Evolutionary conservation across 2,329 filamentous ascomycete species (phyloP), one percentile per base, ranked within the genome.

Genomic region (Aspergillus udagawae): DNA sequence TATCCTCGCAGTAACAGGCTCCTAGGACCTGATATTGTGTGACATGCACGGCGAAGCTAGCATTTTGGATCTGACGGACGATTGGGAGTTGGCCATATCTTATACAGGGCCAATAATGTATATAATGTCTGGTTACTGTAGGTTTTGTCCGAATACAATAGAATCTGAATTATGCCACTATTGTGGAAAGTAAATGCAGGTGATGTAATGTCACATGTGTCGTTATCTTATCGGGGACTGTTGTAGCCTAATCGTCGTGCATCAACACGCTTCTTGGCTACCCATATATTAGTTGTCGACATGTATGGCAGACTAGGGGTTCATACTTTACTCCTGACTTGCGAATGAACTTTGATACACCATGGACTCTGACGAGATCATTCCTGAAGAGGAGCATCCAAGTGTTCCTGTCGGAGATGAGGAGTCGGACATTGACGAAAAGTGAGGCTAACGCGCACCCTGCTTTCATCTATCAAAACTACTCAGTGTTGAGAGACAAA

Each of bases 321-420:
- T n/a, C 12, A 38, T 29, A 23, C n/a, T 23, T 9, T 28, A 23
- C n/a, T 44, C 7, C 27, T 29, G 20, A 23, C 25, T 52, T 27
- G 32, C 49, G 38, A 51, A 17, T 27, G 25, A 1, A 14, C 29
- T 47, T 48, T 2, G 17, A 28, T 14, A 21, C 21, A 60, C 58
- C 14, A 73, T 73, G 70, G 69, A 72, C 60, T 66, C 63, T 3
- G 69, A 71, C 32, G 64, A 66, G 45, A 52, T 65, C 7, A 45
- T 67, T 47, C 65, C 63, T 9, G 20, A 45, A 23, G 64, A 63
- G 20, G 58, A 59, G 20, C 5, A 47, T n/a, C 14, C 48, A 20
- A 58, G 58, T n/a, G 42, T 54, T 25, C 53, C 42, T n/a, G n/a
- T 17, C n/a, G 54, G 38, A n/a, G 56, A 65, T 44, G 69, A 70